Base-by-base conservation (phyloP, 176 grass and related monocot genomes). In the Cymbopogon citratus region DNA sequence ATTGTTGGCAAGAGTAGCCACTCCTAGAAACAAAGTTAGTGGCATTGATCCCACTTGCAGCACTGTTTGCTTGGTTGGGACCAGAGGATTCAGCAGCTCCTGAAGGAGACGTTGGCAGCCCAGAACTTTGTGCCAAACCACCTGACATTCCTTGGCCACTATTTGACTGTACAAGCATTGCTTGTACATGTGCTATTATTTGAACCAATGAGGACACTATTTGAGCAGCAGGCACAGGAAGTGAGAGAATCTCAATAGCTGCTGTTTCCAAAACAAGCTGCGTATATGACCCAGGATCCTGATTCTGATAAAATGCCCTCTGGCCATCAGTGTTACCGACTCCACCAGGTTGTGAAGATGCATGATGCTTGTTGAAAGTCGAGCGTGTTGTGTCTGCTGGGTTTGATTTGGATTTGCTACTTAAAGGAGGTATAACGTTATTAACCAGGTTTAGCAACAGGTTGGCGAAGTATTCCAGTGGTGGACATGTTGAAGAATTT, bases 191-290 rank as follows among this genome's bases (percentile, higher is more conserved):
- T 3, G 88, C 91, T 81, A 99, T 82, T 72, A 99, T 90, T 86
- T 99, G 96, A 79, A 99, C 90, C 35, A 99, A 83, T 66, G 92
- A 95, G 45, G 91, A 84, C 57, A 99, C 91, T 52, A 95, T 93
- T 79, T 93, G 92, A 81, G 88, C 84, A 80, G 89, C 77, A 63
- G 89, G 76, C 35, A 85, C 90, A 83, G 90, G 80, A 86, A 95
- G 90, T 76, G 96, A 95, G 25, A 95, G 96, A 81, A 99, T 98
- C 81, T 99, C 92, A 83, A 99, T 95, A 73, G 84, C 92, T 63
- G 96, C 96, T 79, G 96, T 99, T 95, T 93, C 96, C 69, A 99
- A 84, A 75, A 99, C 90, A 80, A 99, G 92, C 65, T 99, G 96
- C 7, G 96, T 95, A 84, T 99, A 95, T 24, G 92, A 95, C 12